These are phyloP conservation scores for Parafenestella ontariensis DNA, from an alignment of 2,329 filamentous ascomycete species.

Conservation along the genomic window DNA sequence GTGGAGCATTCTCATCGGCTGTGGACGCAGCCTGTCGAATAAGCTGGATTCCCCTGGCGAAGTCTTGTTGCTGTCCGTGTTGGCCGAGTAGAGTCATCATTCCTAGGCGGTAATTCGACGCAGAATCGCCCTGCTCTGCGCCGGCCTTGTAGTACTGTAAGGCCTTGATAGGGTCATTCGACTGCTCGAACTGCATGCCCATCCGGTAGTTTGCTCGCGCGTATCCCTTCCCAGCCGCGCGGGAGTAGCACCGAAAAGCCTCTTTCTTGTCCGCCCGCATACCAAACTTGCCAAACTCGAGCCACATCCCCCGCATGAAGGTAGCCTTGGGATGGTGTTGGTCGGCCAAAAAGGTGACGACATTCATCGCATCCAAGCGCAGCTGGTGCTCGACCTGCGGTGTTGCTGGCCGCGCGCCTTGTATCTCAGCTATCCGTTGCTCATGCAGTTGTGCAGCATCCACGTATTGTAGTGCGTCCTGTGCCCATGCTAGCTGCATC, in stretches of 20 bases:
- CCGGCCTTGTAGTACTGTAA: slow-evolving; percentile 89
- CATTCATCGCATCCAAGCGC: slow-evolving; percentile 86
- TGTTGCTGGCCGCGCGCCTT: slow-evolving; percentile 73
- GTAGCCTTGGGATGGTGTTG: slow-evolving; percentile 93
- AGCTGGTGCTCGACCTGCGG: slow-evolving; percentile 90
- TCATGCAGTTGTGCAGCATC: slow-evolving; percentile 83
- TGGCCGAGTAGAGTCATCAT: slow-evolving; percentile 98
- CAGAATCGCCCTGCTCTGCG: slow-evolving; percentile 81
- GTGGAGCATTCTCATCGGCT: slow-evolving; percentile 94
- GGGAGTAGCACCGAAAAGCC: slow-evolving; percentile 84
- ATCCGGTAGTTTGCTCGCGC: slow-evolving; percentile 93
- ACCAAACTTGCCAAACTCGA: slow-evolving; percentile 97
- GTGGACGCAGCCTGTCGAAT: slow-evolving; percentile 83
- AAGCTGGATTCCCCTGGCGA: slow-evolving; percentile 76
- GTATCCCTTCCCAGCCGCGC: slow-evolving; percentile 86
- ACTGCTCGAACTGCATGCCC: slow-evolving; percentile 97
- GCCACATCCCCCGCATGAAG: slow-evolving; percentile 95
- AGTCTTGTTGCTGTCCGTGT: slow-evolving; percentile 87
- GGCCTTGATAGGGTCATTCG: slow-evolving; percentile 89
- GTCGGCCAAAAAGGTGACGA: slow-evolving; percentile 86
- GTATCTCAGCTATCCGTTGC: slow-evolving; percentile 67
- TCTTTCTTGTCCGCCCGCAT: slow-evolving; percentile 91
- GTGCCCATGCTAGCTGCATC: slow-evolving; percentile 96
- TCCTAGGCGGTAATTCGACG: slow-evolving; percentile 83
- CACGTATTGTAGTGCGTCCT: slow-evolving; percentile 88